Percentiles rank a stretch among this genome's conserved stretches.
phyloP scores from a whole-genome alignment of 345 rosid species.

The Eucalyptus cloeziana region DNA sequence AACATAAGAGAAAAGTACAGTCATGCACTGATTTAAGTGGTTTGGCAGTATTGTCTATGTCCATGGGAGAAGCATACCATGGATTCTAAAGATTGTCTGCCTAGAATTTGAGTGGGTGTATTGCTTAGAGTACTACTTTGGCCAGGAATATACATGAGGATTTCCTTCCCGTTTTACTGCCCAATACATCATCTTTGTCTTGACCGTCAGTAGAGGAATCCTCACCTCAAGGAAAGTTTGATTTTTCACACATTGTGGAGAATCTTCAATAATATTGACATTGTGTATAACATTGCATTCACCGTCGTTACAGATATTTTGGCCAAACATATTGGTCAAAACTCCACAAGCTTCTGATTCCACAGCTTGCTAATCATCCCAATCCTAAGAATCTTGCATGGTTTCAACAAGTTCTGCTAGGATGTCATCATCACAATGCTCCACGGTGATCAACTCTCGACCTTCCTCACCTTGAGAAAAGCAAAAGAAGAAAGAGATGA shows the following conservation, averaged over 20 bases:
- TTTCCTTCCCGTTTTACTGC: too few species aligned
- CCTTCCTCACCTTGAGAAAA: constrained; percentile 60
- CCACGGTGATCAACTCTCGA: constrained; percentile 66
- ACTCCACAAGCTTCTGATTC: background rate
- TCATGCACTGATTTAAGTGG: background rate
- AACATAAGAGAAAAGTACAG: background rate
- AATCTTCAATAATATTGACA: constrained; percentile 21
- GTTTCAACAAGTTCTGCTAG: constrained; percentile 66
- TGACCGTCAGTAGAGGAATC: constrained; percentile 50
- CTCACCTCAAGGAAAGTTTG: constrained; percentile 29
- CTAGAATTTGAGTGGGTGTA: too few species aligned
- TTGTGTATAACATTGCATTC: background rate
- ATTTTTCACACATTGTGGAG: background rate
- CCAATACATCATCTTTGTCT: background rate
- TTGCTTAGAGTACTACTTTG: too few species aligned
- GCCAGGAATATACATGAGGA: too few species aligned
- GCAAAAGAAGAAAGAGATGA: background rate
- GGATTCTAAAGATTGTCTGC: too few species aligned
- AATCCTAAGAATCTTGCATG: constrained; percentile 62
- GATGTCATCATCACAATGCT: constrained; percentile 74
- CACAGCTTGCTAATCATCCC: constrained; percentile 37
- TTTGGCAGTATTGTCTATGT: background rate
- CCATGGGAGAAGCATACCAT: background rate
- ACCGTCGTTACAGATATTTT: background rate
- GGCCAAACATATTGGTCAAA: background rate